Percentiles rank a stretch among this genome's conserved stretches.
Conservation (phyloP, 1,284 basidiomycete species). For the Cutaneotrichosporon dermatis region DNA sequence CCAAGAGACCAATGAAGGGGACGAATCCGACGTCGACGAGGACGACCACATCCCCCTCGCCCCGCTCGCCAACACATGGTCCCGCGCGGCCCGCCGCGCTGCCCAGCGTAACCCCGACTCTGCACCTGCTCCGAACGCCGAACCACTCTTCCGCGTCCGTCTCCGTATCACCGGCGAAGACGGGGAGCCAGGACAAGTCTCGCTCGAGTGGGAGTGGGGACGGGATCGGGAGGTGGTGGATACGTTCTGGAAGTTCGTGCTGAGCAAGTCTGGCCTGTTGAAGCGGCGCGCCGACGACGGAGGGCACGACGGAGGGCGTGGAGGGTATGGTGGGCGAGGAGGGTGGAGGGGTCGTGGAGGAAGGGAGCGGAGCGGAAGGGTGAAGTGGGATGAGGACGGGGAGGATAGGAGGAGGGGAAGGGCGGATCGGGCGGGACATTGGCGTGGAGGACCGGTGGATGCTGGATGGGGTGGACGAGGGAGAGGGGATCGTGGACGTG, state of each 20-base stretch:
- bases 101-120: conserved; percentile 49
- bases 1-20: neutral
- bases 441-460: neutral
- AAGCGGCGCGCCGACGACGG: conserved; percentile 9
- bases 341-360: neutral
- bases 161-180: conserved; percentile 12
- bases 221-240: conserved; percentile 60
- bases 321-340: neutral
- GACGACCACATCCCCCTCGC: conserved; percentile 48
- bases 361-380: neutral
- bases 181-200: conserved; percentile 29
- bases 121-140: neutral
- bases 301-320: neutral
- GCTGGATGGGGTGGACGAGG: neutral
- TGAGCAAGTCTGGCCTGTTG: conserved; percentile 46
- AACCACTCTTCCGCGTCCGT: conserved; percentile 34
- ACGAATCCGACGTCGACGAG: conserved; percentile 20
- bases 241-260: conserved; percentile 62
- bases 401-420: neutral
- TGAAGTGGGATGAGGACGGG: neutral
- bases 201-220: conserved; percentile 63
- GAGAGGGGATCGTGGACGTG: no score
- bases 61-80: conserved; percentile 64
- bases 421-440: neutral
- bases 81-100: conserved; percentile 57